phyloP scores from a whole-genome alignment of 371 early-diverging fungal species.

The Lichtheimia ornata region DNA sequence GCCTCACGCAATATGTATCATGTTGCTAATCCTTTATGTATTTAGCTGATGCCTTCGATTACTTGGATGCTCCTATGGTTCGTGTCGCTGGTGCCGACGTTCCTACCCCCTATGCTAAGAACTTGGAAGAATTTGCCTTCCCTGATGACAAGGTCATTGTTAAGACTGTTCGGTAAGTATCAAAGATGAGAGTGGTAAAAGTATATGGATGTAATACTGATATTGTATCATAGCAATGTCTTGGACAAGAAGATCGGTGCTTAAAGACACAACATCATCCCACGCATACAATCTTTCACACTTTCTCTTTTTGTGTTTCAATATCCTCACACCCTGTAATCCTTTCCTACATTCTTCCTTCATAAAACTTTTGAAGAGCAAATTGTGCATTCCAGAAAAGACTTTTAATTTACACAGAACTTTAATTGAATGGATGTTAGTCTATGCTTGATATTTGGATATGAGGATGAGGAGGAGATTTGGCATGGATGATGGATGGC shows the following conservation, averaged over 20 bases:
- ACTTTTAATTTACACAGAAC: no score
- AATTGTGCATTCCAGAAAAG: no score
- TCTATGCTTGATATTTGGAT: no score
- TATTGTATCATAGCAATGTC: constrained; percentile 10
- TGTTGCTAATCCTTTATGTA: neutral
- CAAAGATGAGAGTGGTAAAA: neutral
- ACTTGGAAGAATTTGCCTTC: constrained; percentile 91
- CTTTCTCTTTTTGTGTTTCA: no score
- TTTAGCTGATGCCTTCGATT: constrained; percentile 87
- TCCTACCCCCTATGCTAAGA: constrained; percentile 98
- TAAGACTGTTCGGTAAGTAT: constrained; percentile 56
- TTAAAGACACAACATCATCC: constrained; percentile 3
- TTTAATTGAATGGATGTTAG: no score
- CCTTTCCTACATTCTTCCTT: no score
- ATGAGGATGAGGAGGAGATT: no score
- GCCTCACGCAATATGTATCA: neutral
- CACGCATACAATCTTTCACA: no score
- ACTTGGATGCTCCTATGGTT: constrained; percentile 94
- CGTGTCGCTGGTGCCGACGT: constrained; percentile 98
- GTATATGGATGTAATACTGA: neutral
- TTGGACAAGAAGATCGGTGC: constrained; percentile 24
- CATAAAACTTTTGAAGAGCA: no score
- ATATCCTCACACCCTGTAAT: no score
- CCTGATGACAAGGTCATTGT: constrained; percentile 89
- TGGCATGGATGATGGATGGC: no score